These are phyloP conservation scores for Tricholoma saponaceum DNA, from an alignment of 768 basidiomycete species.

Conservation along the genomic window DNA sequence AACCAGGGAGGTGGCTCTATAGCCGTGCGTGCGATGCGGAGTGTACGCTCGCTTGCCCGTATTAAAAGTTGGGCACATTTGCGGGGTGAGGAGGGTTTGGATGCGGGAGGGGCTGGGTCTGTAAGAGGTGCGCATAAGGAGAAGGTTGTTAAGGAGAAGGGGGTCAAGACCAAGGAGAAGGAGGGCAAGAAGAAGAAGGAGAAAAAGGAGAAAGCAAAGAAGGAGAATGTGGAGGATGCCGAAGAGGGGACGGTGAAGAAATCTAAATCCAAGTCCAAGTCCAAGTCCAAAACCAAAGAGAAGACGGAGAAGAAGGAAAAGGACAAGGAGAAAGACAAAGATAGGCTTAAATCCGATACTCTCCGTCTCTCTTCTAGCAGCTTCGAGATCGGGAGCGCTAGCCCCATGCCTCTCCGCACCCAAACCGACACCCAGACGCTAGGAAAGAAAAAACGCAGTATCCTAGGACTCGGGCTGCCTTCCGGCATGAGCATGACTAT, in stretches of 20 bases:
- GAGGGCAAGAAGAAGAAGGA: conserved; percentile 8
- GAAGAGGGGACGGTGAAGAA: conserved; percentile 28
- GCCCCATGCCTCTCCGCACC: conserved; percentile 30
- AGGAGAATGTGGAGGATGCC: conserved; percentile 16
- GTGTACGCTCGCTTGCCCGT: conserved; percentile 66
- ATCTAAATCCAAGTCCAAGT: conserved; percentile 8
- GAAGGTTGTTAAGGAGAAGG: conserved; percentile 9
- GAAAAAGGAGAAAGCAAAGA: conserved; percentile 27
- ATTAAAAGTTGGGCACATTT: conserved; percentile 72
- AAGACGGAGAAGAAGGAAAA: conserved; percentile 19
- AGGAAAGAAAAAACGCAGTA: conserved; percentile 55
- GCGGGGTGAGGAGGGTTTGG: conserved; percentile 28
- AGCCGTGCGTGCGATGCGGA: conserved; percentile 74
- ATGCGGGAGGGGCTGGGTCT: background rate
- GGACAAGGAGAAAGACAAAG: conserved; percentile 32
- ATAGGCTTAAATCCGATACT: conserved; percentile 29
- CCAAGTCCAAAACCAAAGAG: conserved; percentile 10
- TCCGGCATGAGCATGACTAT: conserved; percentile 39
- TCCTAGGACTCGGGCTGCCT: conserved; percentile 61
- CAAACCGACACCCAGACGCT: conserved; percentile 28
- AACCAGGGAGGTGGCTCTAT: conserved; percentile 46
- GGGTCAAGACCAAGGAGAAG: background rate
- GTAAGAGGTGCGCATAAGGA: conserved; percentile 10
- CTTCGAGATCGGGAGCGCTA: conserved; percentile 62
- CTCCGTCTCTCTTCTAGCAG: conserved; percentile 54